Percentiles rank a stretch among this genome's conserved stretches.
These are phyloP conservation scores for Guadua angustifolia DNA, from an alignment of 176 grass and related monocot species.

Conservation along the genomic window DNA sequence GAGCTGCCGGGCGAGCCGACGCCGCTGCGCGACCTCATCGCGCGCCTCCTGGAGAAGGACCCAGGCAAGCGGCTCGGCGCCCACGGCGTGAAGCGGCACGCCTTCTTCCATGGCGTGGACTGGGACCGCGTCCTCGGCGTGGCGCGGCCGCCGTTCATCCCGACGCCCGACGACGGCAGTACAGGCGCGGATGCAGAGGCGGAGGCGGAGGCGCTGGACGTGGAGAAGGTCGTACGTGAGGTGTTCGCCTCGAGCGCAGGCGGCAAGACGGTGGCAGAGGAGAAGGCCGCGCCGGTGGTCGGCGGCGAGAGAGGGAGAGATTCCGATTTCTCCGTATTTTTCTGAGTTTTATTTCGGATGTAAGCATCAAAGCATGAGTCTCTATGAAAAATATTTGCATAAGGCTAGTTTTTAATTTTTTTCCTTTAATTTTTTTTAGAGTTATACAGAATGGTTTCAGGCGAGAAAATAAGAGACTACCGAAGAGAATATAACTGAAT, in stretches of 20 bases:
- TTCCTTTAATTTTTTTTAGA: neutral
- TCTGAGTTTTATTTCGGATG: slow-evolving; percentile 11
- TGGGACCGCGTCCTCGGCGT: slow-evolving; percentile 68
- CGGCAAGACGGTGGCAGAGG: neutral
- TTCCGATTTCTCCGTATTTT: slow-evolving; percentile 57
- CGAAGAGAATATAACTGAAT: neutral
- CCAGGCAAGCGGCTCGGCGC: slow-evolving; percentile 54
- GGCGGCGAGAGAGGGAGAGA: slow-evolving; percentile 11
- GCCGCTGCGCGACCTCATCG: slow-evolving; percentile 60
- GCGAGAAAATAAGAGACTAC: neutral
- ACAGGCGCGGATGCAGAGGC: neutral
- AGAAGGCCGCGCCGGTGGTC: neutral
- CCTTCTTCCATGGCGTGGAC: slow-evolving; percentile 64
- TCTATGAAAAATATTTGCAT: neutral
- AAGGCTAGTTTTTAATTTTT: neutral
- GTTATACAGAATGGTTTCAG: neutral
- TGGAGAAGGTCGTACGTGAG: slow-evolving; percentile 68
- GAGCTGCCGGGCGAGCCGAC: slow-evolving; percentile 65
- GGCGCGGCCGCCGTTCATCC: slow-evolving; percentile 78
- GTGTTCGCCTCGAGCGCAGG: slow-evolving; percentile 30
- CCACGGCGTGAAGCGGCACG: slow-evolving; percentile 61
- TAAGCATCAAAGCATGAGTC: neutral
- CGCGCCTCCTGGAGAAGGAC: slow-evolving; percentile 71
- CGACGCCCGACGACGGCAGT: slow-evolving; percentile 17
- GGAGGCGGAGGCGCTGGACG: slow-evolving; percentile 47